Evolutionary conservation across 1,284 basidiomycete genomes (phyloP).

Genomic region (Apiotrichum laibachii): DNA sequence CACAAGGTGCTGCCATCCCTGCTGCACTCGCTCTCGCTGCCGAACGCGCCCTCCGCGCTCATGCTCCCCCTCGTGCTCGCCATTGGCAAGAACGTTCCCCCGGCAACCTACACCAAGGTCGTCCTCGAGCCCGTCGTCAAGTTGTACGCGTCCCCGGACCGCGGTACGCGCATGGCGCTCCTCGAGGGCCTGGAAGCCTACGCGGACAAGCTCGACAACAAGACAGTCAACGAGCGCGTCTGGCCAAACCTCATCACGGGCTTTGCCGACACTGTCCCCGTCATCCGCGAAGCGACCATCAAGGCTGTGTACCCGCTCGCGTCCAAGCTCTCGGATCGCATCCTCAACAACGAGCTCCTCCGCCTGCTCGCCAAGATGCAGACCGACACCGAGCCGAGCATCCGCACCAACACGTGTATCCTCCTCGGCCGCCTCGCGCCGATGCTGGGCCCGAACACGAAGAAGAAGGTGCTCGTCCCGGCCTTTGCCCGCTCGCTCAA

Average conservation of each 20-base stretch:
- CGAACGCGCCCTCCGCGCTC: slow-evolving; percentile 71
- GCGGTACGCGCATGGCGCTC: slow-evolving; percentile 89
- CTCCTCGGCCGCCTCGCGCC: slow-evolving; percentile 88
- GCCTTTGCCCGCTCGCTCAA: slow-evolving; percentile 89
- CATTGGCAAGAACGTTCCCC: slow-evolving; percentile 69
- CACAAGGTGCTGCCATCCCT: slow-evolving; percentile 85
- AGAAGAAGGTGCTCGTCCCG: slow-evolving; percentile 90
- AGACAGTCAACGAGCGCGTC: slow-evolving; percentile 77
- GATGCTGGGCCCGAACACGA: slow-evolving; percentile 78
- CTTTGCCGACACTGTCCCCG: slow-evolving; percentile 87
- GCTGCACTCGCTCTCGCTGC: slow-evolving; percentile 76
- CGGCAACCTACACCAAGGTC: slow-evolving; percentile 67
- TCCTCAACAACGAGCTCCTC: slow-evolving; percentile 94
- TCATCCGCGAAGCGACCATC: slow-evolving; percentile 91
- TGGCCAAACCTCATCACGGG: slow-evolving; percentile 96
- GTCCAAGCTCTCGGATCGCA: slow-evolving; percentile 85
- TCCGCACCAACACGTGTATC: slow-evolving; percentile 96
- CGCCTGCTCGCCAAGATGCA: slow-evolving; percentile 91
- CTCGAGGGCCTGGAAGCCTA: slow-evolving; percentile 83
- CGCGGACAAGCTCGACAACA: slow-evolving; percentile 80
- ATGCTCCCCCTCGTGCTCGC: slow-evolving; percentile 80
- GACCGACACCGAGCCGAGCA: slow-evolving; percentile 85
- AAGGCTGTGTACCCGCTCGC: slow-evolving; percentile 81
- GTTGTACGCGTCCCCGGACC: slow-evolving; percentile 80
- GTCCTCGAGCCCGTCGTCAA: slow-evolving; percentile 77